Evolutionary conservation across 106 monocot species (phyloP).

Genomic region (Triglochin maritima): DNA sequence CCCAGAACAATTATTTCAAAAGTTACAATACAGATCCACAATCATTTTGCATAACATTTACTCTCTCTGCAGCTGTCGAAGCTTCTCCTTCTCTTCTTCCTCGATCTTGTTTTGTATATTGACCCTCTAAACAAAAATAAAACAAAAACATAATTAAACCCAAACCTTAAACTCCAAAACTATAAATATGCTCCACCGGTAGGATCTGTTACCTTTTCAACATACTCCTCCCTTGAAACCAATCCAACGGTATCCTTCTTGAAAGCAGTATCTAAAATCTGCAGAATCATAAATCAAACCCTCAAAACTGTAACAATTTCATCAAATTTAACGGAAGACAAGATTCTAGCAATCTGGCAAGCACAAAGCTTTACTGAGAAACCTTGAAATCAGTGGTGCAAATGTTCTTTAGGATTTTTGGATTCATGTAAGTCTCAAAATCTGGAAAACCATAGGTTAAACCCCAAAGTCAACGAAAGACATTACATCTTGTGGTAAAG

Average conservation of each 20-base stretch:
- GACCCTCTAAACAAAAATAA: slow-evolving; percentile 56
- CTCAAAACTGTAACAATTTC: neutral
- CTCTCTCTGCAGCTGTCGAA: slow-evolving; percentile 91
- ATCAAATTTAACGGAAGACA: neutral
- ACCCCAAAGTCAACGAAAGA: too few species aligned
- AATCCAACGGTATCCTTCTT: slow-evolving; percentile 99
- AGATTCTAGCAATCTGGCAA: neutral
- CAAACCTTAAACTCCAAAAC: neutral
- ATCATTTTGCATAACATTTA: slow-evolving; percentile 14
- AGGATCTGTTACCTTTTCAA: slow-evolving; percentile 69
- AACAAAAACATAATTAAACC: neutral
- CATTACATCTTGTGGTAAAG: too few species aligned
- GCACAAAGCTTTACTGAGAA: too few species aligned
- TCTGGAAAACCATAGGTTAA: too few species aligned
- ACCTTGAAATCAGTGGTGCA: too few species aligned
- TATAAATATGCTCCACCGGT: neutral
- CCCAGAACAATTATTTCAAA: neutral
- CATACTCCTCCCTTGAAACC: slow-evolving; percentile 95
- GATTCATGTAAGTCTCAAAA: too few species aligned
- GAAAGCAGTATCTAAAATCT: slow-evolving; percentile 99
- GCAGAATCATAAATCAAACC: neutral
- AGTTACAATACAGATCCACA: neutral
- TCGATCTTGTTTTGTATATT: slow-evolving; percentile 93
- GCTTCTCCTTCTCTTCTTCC: slow-evolving; percentile 99
- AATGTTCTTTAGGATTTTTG: too few species aligned